Conservation (phyloP, 1,139 yeast genomes). For the Blastobotrys ciferrii region DNA sequence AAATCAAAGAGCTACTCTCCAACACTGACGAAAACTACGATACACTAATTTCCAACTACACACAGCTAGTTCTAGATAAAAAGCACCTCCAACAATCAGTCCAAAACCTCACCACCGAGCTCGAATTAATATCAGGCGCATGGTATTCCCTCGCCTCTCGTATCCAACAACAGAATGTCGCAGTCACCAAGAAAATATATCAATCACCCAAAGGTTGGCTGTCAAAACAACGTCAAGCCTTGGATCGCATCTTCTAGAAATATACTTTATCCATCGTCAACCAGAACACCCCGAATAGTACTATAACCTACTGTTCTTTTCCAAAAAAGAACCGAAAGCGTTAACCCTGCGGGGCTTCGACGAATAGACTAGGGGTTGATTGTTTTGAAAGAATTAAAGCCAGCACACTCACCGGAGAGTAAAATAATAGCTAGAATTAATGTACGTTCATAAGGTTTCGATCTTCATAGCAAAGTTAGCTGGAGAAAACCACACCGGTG, state of each 20-base stretch:
- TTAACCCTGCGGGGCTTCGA: too few species aligned
- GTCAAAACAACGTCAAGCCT: constrained; percentile 28
- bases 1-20: not conserved
- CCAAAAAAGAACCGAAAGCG: too few species aligned
- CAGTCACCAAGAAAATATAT: constrained; percentile 26
- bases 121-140: constrained; percentile 29
- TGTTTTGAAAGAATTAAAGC: too few species aligned
- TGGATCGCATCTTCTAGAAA: constrained; percentile 17
- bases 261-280: not conserved
- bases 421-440: too few species aligned
- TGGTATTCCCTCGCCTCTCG: constrained; percentile 33
- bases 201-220: constrained; percentile 33
- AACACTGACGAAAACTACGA: constrained; percentile 6
- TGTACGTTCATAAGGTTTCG: too few species aligned
- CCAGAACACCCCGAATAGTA: too few species aligned
- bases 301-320: not conserved
- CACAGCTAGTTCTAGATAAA: constrained; percentile 8
- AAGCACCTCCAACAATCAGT: not conserved
- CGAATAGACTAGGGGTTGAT: too few species aligned
- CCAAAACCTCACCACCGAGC: constrained; percentile 19
- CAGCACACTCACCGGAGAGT: too few species aligned
- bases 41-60: constrained; percentile 16
- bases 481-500: too few species aligned
- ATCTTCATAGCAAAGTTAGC: too few species aligned
- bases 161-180: constrained; percentile 31